phyloP scores from a whole-genome alignment of 495 filamentous ascomycete genomes.

The Penicillium antarcticum region DNA sequence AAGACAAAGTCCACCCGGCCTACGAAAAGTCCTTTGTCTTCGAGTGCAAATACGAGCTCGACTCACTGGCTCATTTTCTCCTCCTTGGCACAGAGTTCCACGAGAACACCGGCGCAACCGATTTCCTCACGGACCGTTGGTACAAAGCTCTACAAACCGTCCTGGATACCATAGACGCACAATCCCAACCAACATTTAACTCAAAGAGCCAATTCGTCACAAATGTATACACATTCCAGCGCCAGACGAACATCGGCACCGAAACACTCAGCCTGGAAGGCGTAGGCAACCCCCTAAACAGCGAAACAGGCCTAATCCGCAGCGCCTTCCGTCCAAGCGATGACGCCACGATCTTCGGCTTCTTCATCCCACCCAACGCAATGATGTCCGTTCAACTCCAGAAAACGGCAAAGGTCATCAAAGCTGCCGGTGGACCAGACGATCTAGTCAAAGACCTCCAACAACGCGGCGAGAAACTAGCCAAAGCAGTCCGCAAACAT shows the following conservation, averaged over 20 bases:
- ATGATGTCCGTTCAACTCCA: constrained; percentile 92
- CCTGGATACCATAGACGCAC: constrained; percentile 68
- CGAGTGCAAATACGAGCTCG: constrained; percentile 98
- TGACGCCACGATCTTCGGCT: constrained; percentile 93
- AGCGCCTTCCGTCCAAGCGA: constrained; percentile 96
- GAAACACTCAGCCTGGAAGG: constrained; percentile 84
- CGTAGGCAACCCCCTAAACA: constrained; percentile 85
- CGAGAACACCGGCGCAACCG: constrained; percentile 69
- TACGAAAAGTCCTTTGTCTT: constrained; percentile 85
- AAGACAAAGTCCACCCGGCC: constrained; percentile 78
- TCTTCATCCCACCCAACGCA: constrained; percentile 94
- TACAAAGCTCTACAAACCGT: constrained; percentile 73
- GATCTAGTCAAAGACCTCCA: constrained; percentile 53
- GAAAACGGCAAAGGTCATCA: constrained; percentile 67
- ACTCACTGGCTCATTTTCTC: constrained; percentile 91
- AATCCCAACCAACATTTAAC: constrained; percentile 78
- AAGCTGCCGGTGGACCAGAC: constrained; percentile 49
- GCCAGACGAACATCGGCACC: constrained; percentile 75
- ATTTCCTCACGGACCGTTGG: constrained; percentile 78
- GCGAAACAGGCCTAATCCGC: constrained; percentile 78
- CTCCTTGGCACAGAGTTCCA: constrained; percentile 82
- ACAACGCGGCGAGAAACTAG: constrained; percentile 64
- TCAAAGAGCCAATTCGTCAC: constrained; percentile 54
- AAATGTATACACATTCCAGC: constrained; percentile 85
- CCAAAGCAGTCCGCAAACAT: constrained; percentile 77